Conservation (phyloP, 768 basidiomycete species). For the Phylloporus sp. region DNA sequence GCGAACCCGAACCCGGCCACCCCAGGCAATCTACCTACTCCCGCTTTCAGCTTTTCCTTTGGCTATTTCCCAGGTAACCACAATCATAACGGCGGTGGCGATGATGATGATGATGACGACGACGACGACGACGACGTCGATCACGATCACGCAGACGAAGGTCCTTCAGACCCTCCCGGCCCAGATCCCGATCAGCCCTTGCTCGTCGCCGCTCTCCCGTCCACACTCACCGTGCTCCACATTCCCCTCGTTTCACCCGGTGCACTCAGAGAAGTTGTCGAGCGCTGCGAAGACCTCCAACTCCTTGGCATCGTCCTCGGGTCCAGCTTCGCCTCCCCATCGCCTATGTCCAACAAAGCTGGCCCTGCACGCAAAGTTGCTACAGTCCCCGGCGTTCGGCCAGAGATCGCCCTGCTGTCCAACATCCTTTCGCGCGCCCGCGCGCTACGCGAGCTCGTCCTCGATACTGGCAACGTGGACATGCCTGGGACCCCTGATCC, state of each 20-base stretch:
- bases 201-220: slow-evolving; percentile 31
- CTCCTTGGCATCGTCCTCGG: slow-evolving; percentile 20
- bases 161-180: slow-evolving; percentile 2
- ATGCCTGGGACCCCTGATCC: background rate
- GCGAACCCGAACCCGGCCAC: slow-evolving; percentile 11
- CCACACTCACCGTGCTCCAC: slow-evolving; percentile 30
- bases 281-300: slow-evolving; percentile 15
- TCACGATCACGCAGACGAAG: background rate
- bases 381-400: background rate
- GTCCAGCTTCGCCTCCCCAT: slow-evolving; percentile 1
- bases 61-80: slow-evolving; percentile 3
- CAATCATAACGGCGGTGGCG: background rate
- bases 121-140: background rate
- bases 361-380: background rate
- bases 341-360: background rate
- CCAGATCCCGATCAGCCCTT: slow-evolving; percentile 19
- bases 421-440: slow-evolving; percentile 14
- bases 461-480: slow-evolving; percentile 12
- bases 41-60: slow-evolving; percentile 2
- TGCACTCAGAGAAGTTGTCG: slow-evolving; percentile 19
- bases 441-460: slow-evolving; percentile 13
- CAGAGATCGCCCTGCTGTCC: slow-evolving; percentile 13
- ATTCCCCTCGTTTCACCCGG: slow-evolving; percentile 21
- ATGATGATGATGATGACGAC: too few relatives aligned
- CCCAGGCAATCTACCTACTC: background rate